Base-by-base conservation (phyloP, 768 basidiomycete species). In the Gymnopilus junonius region DNA sequence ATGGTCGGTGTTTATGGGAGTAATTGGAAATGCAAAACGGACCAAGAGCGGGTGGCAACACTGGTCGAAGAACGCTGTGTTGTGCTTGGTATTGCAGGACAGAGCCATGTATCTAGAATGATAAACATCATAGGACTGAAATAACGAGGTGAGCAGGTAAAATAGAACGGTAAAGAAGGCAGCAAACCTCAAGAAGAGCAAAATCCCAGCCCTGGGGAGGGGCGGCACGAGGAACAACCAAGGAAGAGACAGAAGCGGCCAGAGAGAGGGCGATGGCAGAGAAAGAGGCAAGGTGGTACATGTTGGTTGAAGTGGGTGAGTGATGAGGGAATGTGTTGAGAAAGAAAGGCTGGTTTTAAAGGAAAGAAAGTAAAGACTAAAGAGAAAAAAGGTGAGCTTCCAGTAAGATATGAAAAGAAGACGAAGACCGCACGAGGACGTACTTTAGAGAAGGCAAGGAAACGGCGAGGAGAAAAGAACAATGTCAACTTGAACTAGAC, bases 21-120 rank as follows among this genome's bases (percentile, higher is more conserved):
- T 35, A 40, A 42, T 43, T 54, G 34, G 43, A 11, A 48, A 57
- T 42, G 48, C 5, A 1, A 55, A 54, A 74, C 82, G 40, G 71
- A 88, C 88, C 70, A 88, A 78, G 63, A 91, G 77, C 62, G 91
- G 88, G 72, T 87, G 87, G 81, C 92, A 91, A 72, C 93, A 94
- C 29, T 77, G 68, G 58, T 86, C 79, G 74, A 91, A 93, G 79
- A 89, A 89, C 15, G 73, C 50, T 8, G 81, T 80, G 70, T 79
- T 75, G 68, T 85, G 84, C 70, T 85, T 75, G 59, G 66, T 67
- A 29, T 80, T 69, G 70, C 85, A 87, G 53, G 77, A 79, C 65
- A 90, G 72, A 43, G 84, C 82, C 59, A 85, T 68, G 75, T 92
- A 93, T 62, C 91, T 82, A 29, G 72, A 67, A 77, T 91, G 87